Evolutionary conservation across 1,139 yeast species (phyloP), one percentile per base, ranked within the genome.

Genomic region (Protomyces pachydermus): DNA sequence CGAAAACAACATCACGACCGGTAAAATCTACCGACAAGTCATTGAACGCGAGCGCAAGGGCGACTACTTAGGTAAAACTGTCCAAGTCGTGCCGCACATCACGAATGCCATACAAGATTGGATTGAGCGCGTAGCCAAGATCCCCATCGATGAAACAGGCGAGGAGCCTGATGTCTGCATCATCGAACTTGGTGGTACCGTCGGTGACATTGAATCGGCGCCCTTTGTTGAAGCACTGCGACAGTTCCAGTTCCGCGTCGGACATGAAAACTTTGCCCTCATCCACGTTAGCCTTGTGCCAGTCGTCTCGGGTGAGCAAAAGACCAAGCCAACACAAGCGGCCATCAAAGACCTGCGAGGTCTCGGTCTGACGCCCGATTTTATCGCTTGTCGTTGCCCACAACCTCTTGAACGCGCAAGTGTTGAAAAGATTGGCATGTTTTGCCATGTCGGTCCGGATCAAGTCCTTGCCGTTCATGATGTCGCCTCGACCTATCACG

Each of bases 261-360:
- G 98, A 25, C 79, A 81, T 68, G 97, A 89, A 68, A 93, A 89
- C 79, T 93, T 95, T 78, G 96, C 97, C 18, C 82, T 95, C 74
- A 90, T 93, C 72, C 99, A 93, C 72, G 99, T 93, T 65, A 91
- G 98, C 57, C 82, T 93, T 71, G 98, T 93, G 54, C 98, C 98
- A 50, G 98, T 93, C 62, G 93, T 93, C 72, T 96, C 91, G 70
- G 98, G 98, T 67, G 99, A 93, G 80, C 97, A 93, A 78, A 93
- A 93, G 82, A 93, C 99, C 60, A 93, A 93, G 79, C 99, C 99
- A 66, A 93, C 99, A 10, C 99, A 93, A 79, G 98, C 98, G 68
- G 99, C 99, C 54, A 88, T 95, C 73, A 90, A 91, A 76, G 98
- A 93, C 76, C 83, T 93, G 77, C 86, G 99, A 79, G 88, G 96